Conservation (phyloP, 2,329 filamentous ascomycete species). For the Domatiomyces globalis region DNA sequence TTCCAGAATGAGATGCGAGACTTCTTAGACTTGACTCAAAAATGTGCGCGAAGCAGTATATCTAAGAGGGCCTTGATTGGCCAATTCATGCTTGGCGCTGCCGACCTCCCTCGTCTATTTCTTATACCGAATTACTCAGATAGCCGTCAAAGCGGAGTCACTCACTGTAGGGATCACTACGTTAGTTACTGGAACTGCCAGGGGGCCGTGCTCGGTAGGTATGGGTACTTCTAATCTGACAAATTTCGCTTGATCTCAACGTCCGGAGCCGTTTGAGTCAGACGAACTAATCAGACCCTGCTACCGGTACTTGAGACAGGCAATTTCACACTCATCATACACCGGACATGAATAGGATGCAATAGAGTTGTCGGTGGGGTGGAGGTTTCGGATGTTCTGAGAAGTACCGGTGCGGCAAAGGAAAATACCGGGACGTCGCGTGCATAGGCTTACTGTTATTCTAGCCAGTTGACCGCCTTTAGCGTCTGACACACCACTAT, state of each 20-base stretch:
- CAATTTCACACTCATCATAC: neutral
- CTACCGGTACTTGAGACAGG: neutral
- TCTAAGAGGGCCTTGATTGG: neutral
- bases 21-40: too few relatives aligned
- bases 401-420: too few relatives aligned
- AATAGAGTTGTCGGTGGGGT: neutral
- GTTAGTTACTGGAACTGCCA: too few relatives aligned
- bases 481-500: neutral
- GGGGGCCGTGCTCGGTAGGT: too few relatives aligned
- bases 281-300: neutral
- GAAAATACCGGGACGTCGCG: neutral
- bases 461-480: neutral
- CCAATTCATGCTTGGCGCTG: neutral
- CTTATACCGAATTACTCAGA: too few relatives aligned
- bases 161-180: too few relatives aligned
- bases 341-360: neutral
- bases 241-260: neutral
- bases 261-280: neutral
- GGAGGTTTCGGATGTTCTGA: neutral
- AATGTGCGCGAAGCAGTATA: too few relatives aligned
- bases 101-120: too few relatives aligned
- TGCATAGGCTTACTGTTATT: neutral
- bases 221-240: too few relatives aligned
- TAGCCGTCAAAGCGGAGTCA: too few relatives aligned
- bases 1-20: neutral